These are phyloP conservation scores for Diaporthe velutina DNA, from an alignment of 2,329 filamentous ascomycete species.

Conservation along the genomic window DNA sequence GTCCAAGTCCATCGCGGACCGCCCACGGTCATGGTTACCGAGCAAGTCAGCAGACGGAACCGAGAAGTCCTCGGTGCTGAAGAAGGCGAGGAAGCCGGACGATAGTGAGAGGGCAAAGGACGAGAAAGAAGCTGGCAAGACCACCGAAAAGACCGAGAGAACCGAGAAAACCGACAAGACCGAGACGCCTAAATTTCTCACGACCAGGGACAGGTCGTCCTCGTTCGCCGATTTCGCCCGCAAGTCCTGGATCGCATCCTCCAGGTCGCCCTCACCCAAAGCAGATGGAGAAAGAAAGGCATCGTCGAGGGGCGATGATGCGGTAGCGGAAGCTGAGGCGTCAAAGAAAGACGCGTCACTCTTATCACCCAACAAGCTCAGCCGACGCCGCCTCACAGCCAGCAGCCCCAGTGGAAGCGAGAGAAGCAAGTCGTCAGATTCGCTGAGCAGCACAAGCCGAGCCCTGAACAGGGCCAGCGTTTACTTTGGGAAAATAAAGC, in stretches of 20 bases:
- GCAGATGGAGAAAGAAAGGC: slow-evolving; percentile 45
- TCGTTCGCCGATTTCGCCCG: slow-evolving; percentile 65
- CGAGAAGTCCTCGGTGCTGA: slow-evolving; percentile 49
- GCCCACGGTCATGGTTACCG: slow-evolving; percentile 66
- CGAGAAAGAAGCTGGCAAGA: slow-evolving; percentile 32
- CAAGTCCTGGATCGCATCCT: slow-evolving; percentile 64
- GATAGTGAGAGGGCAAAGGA: slow-evolving; percentile 25
- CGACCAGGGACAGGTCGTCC: slow-evolving; percentile 55
- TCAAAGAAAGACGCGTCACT: slow-evolving; percentile 43
- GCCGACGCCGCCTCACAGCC: slow-evolving; percentile 48
- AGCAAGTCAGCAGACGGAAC: slow-evolving; percentile 51
- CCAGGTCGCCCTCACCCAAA: slow-evolving; percentile 62
- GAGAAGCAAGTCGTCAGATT: slow-evolving; percentile 51
- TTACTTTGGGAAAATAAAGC: slow-evolving; percentile 67
- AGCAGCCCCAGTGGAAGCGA: slow-evolving; percentile 47
- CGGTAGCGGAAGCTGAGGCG: background rate
- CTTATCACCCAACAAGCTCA: slow-evolving; percentile 47
- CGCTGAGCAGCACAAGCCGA: slow-evolving; percentile 52
- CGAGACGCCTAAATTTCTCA: slow-evolving; percentile 48
- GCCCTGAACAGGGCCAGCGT: slow-evolving; percentile 58
- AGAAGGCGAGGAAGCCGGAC: slow-evolving; percentile 43
- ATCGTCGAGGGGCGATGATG: slow-evolving; percentile 33
- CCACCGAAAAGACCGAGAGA: slow-evolving; percentile 43
- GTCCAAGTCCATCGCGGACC: slow-evolving; percentile 62
- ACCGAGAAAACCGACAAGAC: slow-evolving; percentile 44